Percentiles rank a stretch among this genome's conserved stretches.
Conservation (phyloP, 2,329 filamentous ascomycete species). For the Fusarium irregulare region DNA sequence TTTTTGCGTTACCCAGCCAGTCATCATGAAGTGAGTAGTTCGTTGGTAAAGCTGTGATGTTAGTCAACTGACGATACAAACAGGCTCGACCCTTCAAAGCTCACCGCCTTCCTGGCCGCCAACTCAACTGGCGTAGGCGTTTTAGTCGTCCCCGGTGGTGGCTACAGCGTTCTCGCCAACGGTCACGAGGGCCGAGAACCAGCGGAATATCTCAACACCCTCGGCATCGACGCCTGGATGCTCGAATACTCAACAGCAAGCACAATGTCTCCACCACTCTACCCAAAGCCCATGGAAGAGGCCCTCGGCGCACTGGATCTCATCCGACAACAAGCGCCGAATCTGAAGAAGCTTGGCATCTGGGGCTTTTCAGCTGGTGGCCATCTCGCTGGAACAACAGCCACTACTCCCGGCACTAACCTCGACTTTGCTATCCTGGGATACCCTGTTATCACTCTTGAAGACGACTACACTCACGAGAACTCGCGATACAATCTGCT, state of each 20-base stretch:
- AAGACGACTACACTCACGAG: conserved; percentile 24
- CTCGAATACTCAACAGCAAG: conserved; percentile 27
- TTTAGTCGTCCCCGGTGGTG: conserved; percentile 25
- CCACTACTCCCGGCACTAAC: conserved; percentile 21
- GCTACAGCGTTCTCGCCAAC: conserved; percentile 19
- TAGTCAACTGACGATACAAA: neutral
- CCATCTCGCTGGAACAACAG: conserved; percentile 29
- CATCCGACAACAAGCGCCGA: conserved; percentile 15
- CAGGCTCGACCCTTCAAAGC: conserved; percentile 12
- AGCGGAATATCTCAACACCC: conserved; percentile 25
- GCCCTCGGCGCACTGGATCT: conserved; percentile 21
- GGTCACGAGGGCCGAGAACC: conserved; percentile 26
- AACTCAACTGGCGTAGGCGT: conserved; percentile 30
- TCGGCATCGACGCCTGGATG: conserved; percentile 38
- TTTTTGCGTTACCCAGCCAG: too few species aligned
- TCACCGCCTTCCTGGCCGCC: conserved; percentile 16
- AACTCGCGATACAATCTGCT: conserved; percentile 31
- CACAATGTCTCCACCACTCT: conserved; percentile 23
- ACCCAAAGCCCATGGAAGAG: conserved; percentile 27
- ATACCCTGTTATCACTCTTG: conserved; percentile 31
- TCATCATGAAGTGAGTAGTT: conserved; percentile 12
- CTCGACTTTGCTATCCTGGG: conserved; percentile 35
- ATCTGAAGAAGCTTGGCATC: conserved; percentile 20
- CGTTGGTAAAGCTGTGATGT: too few species aligned
- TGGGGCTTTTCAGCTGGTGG: conserved; percentile 37